Evolutionary conservation across 176 grass and related monocot genomes (phyloP).

Genomic region (Musa schizocarpa): DNA sequence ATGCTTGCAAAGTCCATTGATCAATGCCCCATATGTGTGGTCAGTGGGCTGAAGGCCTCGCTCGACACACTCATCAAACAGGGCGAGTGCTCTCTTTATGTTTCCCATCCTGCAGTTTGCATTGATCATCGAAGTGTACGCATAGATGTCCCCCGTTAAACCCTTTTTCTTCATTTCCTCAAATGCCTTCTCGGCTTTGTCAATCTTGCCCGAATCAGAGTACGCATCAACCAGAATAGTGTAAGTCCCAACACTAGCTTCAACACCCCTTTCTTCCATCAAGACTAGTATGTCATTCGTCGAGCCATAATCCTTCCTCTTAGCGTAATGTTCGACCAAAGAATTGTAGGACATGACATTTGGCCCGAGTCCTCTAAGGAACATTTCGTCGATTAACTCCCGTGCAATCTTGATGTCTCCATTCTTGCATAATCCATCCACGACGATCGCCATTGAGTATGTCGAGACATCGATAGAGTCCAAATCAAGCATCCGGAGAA

Average conservation of each 20-base stretch:
- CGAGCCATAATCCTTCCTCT: constrained; percentile 17
- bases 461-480: constrained; percentile 29
- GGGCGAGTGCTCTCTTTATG: constrained; percentile 48
- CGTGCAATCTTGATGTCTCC: constrained; percentile 29
- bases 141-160: constrained; percentile 39
- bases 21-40: constrained; percentile 44
- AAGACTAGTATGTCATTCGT: constrained; percentile 28
- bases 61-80: constrained; percentile 64
- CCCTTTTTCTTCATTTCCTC: constrained; percentile 40
- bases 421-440: constrained; percentile 55
- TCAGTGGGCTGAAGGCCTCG: constrained; percentile 49
- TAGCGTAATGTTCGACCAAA: constrained; percentile 46
- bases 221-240: constrained; percentile 45
- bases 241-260: constrained; percentile 34
- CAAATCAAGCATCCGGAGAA: constrained; percentile 26
- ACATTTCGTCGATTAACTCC: constrained; percentile 55
- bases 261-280: constrained; percentile 28
- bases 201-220: constrained; percentile 16
- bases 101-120: constrained; percentile 53
- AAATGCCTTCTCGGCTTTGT: constrained; percentile 42
- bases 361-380: constrained; percentile 21
- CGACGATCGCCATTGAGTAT: constrained; percentile 29
- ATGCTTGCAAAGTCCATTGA: constrained; percentile 88
- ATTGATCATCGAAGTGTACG: constrained; percentile 54
- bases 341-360: constrained; percentile 65